Base-by-base conservation (phyloP, 768 basidiomycete species). In the Trametopsis cervina region DNA sequence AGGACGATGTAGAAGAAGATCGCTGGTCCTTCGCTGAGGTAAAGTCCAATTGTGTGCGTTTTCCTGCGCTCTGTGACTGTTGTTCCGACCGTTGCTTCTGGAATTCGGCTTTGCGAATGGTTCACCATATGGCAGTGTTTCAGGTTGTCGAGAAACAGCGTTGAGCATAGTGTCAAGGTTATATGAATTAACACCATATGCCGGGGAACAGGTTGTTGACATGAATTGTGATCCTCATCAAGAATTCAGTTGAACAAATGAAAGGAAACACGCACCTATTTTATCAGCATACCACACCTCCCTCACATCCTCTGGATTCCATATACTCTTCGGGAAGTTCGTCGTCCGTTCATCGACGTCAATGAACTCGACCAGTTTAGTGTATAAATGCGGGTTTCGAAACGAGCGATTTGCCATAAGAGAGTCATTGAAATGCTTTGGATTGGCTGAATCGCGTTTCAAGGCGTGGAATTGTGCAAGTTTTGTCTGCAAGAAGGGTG, bases 361-460 rank as follows among this genome's bases (percentile, higher is more conserved):
- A 13, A 96, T 83, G 61, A 94, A 96, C 60, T 96, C 90, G 53
- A 99, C 94, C 2, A 99, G 79, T 57, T 92, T 92, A 11, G 89
- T 74, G 65, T 95, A 96, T n/a, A 98, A 78, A 60, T 96, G 90
- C 0, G 95, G 95, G 60, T 99, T 99, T 22, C 92, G 82, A 67
- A 98, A 99, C 3, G 91, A 83, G 38, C 90, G 83, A 55, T 88
- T 90, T 6, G 83, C 80, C 83, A 97, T 90, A 36, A 99, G 76
- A 1, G 89, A 89, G 64, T 96, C 92, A 63, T 98, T 99, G 70
- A 96, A 97, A 64, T 96, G 93, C 56, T 83, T 82, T 1, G 87
- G 85, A 57, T 77, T 75, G 1, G 52, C 51, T 9, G 77, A 60
- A 57, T 83, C 75, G 23, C 70, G 66, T 63, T 92, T 90, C 40